Percentiles rank a stretch among this genome's conserved stretches.
These are phyloP conservation scores for Calonectria henricotiae DNA, from an alignment of 2,329 filamentous ascomycete species.

Conservation along the genomic window DNA sequence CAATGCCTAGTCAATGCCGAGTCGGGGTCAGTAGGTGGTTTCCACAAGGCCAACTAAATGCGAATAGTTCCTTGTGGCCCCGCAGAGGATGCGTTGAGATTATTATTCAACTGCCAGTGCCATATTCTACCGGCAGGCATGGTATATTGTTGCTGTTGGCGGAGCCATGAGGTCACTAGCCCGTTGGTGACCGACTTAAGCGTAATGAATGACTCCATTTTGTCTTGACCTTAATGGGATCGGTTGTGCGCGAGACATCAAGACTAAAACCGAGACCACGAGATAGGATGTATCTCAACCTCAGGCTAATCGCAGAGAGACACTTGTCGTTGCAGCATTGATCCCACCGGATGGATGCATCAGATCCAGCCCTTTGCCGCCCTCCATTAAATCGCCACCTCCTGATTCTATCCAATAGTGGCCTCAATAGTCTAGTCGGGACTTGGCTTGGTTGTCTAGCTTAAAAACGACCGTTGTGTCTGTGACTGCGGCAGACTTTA, in stretches of 20 bases:
- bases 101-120: background rate
- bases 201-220: conserved; percentile 17
- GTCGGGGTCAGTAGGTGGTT: too few relatives aligned
- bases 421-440: too few relatives aligned
- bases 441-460: too few relatives aligned
- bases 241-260: conserved; percentile 12
- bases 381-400: background rate
- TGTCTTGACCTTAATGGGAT: conserved; percentile 3
- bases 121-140: conserved; percentile 4
- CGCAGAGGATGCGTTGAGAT: background rate
- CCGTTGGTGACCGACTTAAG: conserved; percentile 9
- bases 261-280: conserved; percentile 9
- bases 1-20: too few relatives aligned
- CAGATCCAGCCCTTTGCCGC: background rate
- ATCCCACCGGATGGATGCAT: background rate
- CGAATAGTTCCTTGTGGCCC: background rate
- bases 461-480: background rate
- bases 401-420: background rate
- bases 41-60: background rate
- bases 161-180: conserved; percentile 23
- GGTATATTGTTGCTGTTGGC: background rate
- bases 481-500: background rate
- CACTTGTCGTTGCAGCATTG: background rate
- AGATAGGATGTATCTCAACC: background rate
- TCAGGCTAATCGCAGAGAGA: background rate